These are phyloP conservation scores for Lipomyces sp. DNA, from an alignment of 805 yeast genomes.

Conservation along the genomic window DNA sequence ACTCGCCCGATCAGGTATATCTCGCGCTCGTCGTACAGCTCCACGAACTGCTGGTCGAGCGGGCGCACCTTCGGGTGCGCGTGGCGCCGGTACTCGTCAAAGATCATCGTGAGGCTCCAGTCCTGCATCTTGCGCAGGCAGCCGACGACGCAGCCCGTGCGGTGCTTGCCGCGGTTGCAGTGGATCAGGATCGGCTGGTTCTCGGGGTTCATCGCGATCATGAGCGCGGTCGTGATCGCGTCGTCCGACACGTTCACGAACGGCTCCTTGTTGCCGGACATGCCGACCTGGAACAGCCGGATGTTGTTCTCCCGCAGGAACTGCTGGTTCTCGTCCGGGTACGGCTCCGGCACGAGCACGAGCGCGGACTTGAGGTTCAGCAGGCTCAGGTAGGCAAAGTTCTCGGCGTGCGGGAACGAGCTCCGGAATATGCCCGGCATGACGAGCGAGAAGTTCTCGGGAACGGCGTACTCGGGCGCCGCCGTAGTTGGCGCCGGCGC, in stretches of 20 bases:
- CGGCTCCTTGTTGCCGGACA: conserved; percentile 95
- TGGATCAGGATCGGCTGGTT: conserved; percentile 92
- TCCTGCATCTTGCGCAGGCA: conserved; percentile 82
- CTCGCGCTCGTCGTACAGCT: conserved; percentile 58
- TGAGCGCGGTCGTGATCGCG: conserved; percentile 72
- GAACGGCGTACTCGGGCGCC: conserved; percentile 37
- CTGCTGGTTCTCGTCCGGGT: conserved; percentile 70
- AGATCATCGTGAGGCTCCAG: conserved; percentile 91
- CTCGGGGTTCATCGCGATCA: conserved; percentile 73
- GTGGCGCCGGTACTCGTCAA: conserved; percentile 91
- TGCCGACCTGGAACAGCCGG: conserved; percentile 76
- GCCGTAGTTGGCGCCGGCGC: no score
- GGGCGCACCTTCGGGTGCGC: conserved; percentile 95
- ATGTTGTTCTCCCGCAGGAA: conserved; percentile 63
- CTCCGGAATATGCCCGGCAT: conserved; percentile 75
- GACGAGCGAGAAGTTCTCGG: conserved; percentile 90
- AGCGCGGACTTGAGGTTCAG: conserved; percentile 69
- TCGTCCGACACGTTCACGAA: conserved; percentile 70
- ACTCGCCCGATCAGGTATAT: conserved; percentile 21
- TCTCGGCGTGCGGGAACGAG: conserved; percentile 84
- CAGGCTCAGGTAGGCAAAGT: conserved; percentile 63
- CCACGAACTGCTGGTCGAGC: conserved; percentile 92
- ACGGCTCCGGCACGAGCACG: conserved; percentile 86
- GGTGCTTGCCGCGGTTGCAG: conserved; percentile 93
- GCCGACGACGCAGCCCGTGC: conserved; percentile 96